Percentiles rank a stretch among this genome's conserved stretches.
These are phyloP conservation scores for Didymellaceae sp. DNA, from an alignment of 2,329 filamentous ascomycete genomes.

Conservation along the genomic window DNA sequence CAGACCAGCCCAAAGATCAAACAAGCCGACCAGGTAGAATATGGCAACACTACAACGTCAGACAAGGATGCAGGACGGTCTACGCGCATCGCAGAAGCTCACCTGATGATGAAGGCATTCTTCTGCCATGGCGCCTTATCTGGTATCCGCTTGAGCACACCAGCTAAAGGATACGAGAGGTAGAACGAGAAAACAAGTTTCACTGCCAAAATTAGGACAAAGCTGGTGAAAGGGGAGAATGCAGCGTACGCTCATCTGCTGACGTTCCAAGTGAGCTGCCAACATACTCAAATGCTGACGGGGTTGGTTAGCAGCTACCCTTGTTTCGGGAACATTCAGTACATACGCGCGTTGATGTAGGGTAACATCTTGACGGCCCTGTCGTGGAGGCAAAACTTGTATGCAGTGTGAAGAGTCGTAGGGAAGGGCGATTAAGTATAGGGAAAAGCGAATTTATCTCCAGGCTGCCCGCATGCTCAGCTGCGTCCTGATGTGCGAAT, in stretches of 20 bases:
- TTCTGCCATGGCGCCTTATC: conserved; percentile 83
- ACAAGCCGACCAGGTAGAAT: conserved; percentile 93
- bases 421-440: not conserved
- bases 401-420: not conserved
- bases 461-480: conserved; percentile 21
- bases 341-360: conserved; percentile 67
- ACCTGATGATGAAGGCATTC: conserved; percentile 86
- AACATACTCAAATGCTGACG: conserved; percentile 66
- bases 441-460: conserved; percentile 19
- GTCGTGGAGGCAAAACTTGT: not conserved
- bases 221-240: not conserved
- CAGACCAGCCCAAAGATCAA: conserved; percentile 87
- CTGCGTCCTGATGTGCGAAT: conserved; percentile 10
- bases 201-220: conserved; percentile 62
- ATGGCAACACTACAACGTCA: conserved; percentile 67
- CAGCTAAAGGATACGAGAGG: conserved; percentile 89
- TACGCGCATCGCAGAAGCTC: conserved; percentile 21
- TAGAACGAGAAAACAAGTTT: conserved; percentile 93
- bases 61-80: not conserved
- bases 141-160: conserved; percentile 84
- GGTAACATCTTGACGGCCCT: conserved; percentile 61
- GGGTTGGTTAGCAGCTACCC: conserved; percentile 9
- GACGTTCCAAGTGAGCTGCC: conserved; percentile 66
- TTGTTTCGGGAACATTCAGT: not conserved
- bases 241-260: conserved; percentile 66